phyloP scores from a whole-genome alignment of 495 filamentous ascomycete genomes.

The Annulohypoxylon moriforme region DNA sequence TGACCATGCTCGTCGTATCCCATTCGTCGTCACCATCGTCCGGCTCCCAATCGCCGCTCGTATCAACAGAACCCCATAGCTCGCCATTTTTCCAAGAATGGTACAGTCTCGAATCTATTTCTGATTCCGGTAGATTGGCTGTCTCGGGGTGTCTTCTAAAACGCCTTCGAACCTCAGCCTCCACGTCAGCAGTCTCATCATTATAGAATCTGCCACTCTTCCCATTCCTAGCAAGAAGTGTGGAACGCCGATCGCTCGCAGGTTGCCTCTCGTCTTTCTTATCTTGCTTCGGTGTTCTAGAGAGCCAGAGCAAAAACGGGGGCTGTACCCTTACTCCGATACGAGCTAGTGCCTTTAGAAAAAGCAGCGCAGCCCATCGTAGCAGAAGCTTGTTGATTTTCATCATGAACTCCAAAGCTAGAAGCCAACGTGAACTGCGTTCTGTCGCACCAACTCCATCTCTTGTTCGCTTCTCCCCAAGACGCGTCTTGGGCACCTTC shows the following conservation, averaged over 20 bases:
- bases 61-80: conserved; percentile 84
- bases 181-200: conserved; percentile 62
- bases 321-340: conserved; percentile 73
- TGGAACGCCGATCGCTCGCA: conserved; percentile 21
- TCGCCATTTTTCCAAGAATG: conserved; percentile 81
- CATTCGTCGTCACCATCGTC: conserved; percentile 63
- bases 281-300: conserved; percentile 54
- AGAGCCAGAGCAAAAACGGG: conserved; percentile 68
- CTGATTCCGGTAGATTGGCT: conserved; percentile 62
- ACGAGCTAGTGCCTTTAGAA: conserved; percentile 65
- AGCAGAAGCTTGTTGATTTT: conserved; percentile 75
- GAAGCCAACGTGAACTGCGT: conserved; percentile 75
- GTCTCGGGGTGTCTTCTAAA: conserved; percentile 48
- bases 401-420: conserved; percentile 78
- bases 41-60: conserved; percentile 72
- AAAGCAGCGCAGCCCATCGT: conserved; percentile 66
- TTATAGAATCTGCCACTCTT: conserved; percentile 34
- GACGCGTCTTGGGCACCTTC: conserved; percentile 60
- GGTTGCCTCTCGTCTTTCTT: conserved; percentile 42
- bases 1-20: conserved; percentile 59
- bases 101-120: conserved; percentile 79
- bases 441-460: conserved; percentile 83
- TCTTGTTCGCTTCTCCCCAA: conserved; percentile 57
- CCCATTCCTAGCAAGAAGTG: conserved; percentile 11
- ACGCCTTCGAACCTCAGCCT: conserved; percentile 74